Evolutionary conservation across 225 moss, liverwort and hornwort species (phyloP).

Genomic region (Anthoceros angustus): DNA sequence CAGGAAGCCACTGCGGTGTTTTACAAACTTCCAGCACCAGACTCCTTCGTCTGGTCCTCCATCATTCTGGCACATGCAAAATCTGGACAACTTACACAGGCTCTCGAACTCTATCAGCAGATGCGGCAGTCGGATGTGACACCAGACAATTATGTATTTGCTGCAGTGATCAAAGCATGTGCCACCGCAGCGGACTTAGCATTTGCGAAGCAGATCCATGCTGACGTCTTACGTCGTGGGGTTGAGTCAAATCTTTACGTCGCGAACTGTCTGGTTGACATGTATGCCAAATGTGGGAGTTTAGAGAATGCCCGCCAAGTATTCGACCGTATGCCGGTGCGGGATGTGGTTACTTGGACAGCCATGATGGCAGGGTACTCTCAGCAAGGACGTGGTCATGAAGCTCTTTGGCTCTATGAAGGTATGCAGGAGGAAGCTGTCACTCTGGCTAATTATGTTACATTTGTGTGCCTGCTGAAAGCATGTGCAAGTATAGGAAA

Average conservation of each 20-base stretch:
- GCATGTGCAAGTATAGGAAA: background rate
- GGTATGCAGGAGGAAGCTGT: background rate
- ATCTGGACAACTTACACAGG: background rate
- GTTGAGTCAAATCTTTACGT: background rate
- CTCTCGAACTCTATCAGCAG: background rate
- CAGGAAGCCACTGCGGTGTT: background rate
- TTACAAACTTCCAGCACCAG: background rate
- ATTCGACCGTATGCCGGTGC: background rate
- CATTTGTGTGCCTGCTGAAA: background rate
- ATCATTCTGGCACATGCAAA: background rate
- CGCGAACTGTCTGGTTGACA: background rate
- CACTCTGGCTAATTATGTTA: background rate
- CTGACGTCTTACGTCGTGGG: background rate
- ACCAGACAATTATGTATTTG: background rate
- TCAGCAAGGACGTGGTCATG: background rate
- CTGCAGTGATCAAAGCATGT: background rate
- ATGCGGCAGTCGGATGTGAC: background rate
- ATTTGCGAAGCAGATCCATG: background rate
- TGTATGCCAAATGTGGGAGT: conserved; percentile 2
- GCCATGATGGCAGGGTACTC: conserved; percentile 2
- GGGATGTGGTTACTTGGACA: conserved; percentile 2
- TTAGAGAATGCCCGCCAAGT: background rate
- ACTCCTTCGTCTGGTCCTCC: background rate
- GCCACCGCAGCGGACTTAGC: background rate
- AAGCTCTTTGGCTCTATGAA: background rate